Conservation (phyloP, 2,329 filamentous ascomycete species). For the Chaetomium globosum region DNA sequence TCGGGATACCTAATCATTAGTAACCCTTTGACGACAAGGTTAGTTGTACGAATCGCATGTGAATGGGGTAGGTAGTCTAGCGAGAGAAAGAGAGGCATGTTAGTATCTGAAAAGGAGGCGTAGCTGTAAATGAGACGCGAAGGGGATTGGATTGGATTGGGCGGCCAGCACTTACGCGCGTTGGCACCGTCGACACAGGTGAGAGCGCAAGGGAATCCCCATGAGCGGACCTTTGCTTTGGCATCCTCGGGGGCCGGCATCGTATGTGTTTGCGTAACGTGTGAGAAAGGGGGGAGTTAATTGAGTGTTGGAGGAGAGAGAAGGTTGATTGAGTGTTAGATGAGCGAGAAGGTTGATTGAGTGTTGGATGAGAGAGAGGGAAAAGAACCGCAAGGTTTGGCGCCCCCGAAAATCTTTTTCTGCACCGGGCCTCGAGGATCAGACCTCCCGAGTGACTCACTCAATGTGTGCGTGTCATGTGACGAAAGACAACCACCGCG, state of each 20-base stretch:
- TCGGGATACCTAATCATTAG: constrained; percentile 69
- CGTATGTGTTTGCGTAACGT: background rate
- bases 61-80: constrained; percentile 67
- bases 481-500: no score
- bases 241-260: constrained; percentile 46
- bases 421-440: background rate
- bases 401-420: no score
- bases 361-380: no score
- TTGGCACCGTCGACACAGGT: constrained; percentile 67
- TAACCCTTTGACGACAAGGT: constrained; percentile 66
- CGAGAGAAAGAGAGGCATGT: background rate
- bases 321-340: no score
- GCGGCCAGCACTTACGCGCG: constrained; percentile 50
- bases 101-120: background rate
- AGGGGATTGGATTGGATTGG: background rate
- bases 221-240: constrained; percentile 65
- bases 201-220: constrained; percentile 71
- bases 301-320: no score
- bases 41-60: constrained; percentile 66
- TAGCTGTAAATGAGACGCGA: background rate
- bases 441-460: background rate
- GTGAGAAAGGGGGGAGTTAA: no score
- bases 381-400: no score
- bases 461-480: no score
- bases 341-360: no score